These are phyloP conservation scores for Zygoascus meyerae DNA, from an alignment of 1,139 yeast species.

Conservation along the genomic window DNA sequence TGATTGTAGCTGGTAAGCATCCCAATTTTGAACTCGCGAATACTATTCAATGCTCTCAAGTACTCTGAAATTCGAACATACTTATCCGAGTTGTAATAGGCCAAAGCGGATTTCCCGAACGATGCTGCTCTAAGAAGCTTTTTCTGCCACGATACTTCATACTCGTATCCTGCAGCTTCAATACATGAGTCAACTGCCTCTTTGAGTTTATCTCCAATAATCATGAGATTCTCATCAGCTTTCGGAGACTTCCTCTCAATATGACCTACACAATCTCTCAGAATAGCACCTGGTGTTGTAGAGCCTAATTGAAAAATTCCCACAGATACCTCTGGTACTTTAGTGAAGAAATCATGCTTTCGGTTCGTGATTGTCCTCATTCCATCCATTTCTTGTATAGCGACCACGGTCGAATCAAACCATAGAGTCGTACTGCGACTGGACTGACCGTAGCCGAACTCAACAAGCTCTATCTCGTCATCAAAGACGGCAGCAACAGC, in stretches of 20 bases:
- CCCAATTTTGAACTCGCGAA: conserved; percentile 61
- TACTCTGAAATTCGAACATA: conserved; percentile 57
- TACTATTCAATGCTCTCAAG: conserved; percentile 63
- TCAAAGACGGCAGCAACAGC: conserved; percentile 56
- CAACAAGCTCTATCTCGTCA: conserved; percentile 54
- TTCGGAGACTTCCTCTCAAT: conserved; percentile 66
- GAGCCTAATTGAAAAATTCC: conserved; percentile 79
- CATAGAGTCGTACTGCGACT: conserved; percentile 50
- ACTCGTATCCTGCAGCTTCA: conserved; percentile 70
- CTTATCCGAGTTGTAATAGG: conserved; percentile 50
- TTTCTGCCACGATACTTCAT: conserved; percentile 75
- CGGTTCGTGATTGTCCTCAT: conserved; percentile 55
- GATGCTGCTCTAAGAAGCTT: conserved; percentile 72
- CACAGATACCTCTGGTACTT: conserved; percentile 55
- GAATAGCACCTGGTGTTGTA: conserved; percentile 71
- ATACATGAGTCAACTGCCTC: conserved; percentile 69
- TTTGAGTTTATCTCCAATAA: conserved; percentile 45
- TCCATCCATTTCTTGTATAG: conserved; percentile 63
- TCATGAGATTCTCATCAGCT: conserved; percentile 72
- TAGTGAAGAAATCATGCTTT: conserved; percentile 56
- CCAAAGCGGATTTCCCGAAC: conserved; percentile 72
- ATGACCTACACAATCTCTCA: conserved; percentile 77
- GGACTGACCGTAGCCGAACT: conserved; percentile 53
- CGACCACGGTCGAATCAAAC: conserved; percentile 36
- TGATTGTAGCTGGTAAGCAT: conserved; percentile 60